Evolutionary conservation across 805 yeast genomes (phyloP).

Genomic region (Yamadazyma endophytica): DNA sequence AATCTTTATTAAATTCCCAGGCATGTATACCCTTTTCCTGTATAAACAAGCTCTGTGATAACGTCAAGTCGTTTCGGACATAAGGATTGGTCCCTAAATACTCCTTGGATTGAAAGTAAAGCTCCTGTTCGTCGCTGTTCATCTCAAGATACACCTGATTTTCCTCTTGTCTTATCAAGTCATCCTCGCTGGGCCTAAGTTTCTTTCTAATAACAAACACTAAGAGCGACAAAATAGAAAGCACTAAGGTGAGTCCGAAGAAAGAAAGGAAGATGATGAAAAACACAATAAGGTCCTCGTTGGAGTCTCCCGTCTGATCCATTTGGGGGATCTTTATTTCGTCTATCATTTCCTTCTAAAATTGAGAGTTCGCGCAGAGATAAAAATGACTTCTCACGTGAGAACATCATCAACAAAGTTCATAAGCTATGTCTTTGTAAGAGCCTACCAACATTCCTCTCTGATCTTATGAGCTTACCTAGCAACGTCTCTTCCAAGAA

Average conservation of each 20-base stretch:
- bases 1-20: constrained; percentile 74
- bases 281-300: constrained; percentile 2
- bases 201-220: constrained; percentile 6
- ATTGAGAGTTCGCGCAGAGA: too few species aligned
- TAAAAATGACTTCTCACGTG: too few species aligned
- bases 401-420: too few species aligned
- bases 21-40: constrained; percentile 89
- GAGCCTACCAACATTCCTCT: too few species aligned
- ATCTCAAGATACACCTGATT: constrained; percentile 54
- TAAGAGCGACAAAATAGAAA: constrained; percentile 4
- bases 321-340: neutral
- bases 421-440: too few species aligned
- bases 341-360: too few species aligned
- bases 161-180: constrained; percentile 55
- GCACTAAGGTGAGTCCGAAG: constrained; percentile 4
- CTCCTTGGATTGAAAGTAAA: constrained; percentile 64
- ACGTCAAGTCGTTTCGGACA: constrained; percentile 38
- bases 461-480: too few species aligned
- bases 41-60: constrained; percentile 61
- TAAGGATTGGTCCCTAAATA: constrained; percentile 31
- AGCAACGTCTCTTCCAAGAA: too few species aligned
- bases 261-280: constrained; percentile 6
- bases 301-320: too few species aligned
- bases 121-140: constrained; percentile 63
- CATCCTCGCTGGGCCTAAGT: constrained; percentile 41